A percentile compares a stretch with the other conserved stretches of the same genome.
Conservation (phyloP, 176 grass and related monocot species). For the Leersia perrieri region DNA sequence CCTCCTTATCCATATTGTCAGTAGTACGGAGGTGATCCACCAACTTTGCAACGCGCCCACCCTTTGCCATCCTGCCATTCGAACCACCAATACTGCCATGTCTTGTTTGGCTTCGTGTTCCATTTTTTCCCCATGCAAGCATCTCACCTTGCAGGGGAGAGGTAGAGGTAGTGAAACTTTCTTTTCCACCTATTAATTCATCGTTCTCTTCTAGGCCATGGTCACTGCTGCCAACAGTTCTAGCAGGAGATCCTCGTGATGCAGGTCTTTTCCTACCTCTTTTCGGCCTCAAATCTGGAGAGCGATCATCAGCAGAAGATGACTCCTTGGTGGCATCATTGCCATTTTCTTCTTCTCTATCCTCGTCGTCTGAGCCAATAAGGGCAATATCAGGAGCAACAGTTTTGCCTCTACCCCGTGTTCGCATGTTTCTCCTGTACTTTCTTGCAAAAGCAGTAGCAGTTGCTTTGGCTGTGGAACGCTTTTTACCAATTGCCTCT, state of each 20-base stretch:
- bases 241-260: conserved; percentile 57
- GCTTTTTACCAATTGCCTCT: conserved; percentile 65
- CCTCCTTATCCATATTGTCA: conserved; percentile 65
- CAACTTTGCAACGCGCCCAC: conserved; percentile 58
- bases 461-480: conserved; percentile 49
- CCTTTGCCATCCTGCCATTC: conserved; percentile 56
- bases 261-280: conserved; percentile 42
- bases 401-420: conserved; percentile 47
- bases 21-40: conserved; percentile 54
- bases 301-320: conserved; percentile 63
- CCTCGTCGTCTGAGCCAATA: conserved; percentile 61
- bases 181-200: conserved; percentile 46
- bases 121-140: conserved; percentile 86
- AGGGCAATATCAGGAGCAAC: conserved; percentile 28
- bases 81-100: conserved; percentile 53
- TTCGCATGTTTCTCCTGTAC: conserved; percentile 55
- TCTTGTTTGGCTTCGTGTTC: conserved; percentile 73
- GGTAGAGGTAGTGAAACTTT: conserved; percentile 48
- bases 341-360: conserved; percentile 57
- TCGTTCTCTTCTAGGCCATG: conserved; percentile 50
- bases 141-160: conserved; percentile 69
- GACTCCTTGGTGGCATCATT: conserved; percentile 56
- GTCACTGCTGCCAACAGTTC: conserved; percentile 41
- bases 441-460: conserved; percentile 49
- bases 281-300: conserved; percentile 61